phyloP scores from a whole-genome alignment of 495 filamentous ascomycete species.

The Neurospora sp. region DNA sequence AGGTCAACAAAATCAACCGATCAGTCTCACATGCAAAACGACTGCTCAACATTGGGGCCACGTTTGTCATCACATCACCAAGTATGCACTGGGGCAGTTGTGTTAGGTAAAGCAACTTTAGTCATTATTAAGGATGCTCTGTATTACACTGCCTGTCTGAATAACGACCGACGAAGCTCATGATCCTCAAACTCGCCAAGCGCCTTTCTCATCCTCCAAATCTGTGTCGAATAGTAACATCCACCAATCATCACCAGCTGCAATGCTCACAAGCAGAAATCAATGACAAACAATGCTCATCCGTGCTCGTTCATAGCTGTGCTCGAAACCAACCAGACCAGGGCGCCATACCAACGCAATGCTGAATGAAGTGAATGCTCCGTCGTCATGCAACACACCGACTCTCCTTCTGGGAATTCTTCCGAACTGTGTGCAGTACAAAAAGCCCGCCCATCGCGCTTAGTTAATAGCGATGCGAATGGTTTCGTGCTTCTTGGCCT shows the following conservation, averaged over 20 bases:
- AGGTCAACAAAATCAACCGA: neutral
- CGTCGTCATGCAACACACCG: neutral
- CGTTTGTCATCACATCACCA: neutral
- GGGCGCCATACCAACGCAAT: neutral
- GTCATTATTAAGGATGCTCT: neutral
- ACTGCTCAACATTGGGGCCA: neutral
- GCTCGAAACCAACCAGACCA: neutral
- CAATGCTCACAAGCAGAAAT: neutral
- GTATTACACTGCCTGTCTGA: neutral
- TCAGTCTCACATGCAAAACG: neutral
- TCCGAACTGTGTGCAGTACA: neutral
- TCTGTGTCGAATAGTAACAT: neutral
- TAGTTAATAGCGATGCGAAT: slow-evolving; percentile 10
- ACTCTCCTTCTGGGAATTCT: neutral
- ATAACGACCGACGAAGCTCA: neutral
- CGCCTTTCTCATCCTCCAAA: neutral
- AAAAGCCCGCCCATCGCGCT: neutral
- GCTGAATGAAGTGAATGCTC: neutral
- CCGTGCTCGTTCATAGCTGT: neutral
- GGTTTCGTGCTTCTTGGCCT: slow-evolving; percentile 43
- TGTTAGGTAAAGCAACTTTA: neutral
- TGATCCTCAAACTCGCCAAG: neutral
- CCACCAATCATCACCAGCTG: neutral
- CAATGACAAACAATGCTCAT: neutral
- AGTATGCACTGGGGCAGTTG: neutral